Conservation (phyloP, 257 asterid genomes). For the Verbascum thapsus region DNA sequence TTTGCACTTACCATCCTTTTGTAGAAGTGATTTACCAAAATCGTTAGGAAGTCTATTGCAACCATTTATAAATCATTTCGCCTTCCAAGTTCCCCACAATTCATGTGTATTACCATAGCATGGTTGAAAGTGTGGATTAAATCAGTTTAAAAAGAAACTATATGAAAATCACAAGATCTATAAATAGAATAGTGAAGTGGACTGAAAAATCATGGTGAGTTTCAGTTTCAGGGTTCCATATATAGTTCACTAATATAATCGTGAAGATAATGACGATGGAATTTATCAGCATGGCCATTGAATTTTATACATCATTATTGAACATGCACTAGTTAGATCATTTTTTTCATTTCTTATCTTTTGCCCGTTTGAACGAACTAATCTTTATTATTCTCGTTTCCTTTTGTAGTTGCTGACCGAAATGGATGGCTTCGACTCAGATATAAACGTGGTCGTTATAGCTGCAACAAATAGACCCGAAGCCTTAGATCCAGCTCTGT, state of each 20-base stretch:
- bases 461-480: slow-evolving; percentile 99
- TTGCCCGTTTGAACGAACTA: background rate
- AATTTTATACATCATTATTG: background rate
- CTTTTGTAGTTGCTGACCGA: slow-evolving; percentile 93
- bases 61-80: no score
- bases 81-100: no score
- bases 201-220: background rate
- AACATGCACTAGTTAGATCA: slow-evolving; percentile 9
- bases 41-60: no score
- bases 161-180: no score
- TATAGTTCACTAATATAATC: background rate
- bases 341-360: slow-evolving; percentile 2
- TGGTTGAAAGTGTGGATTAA: slow-evolving; percentile 8
- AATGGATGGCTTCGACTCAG: slow-evolving; percentile 96
- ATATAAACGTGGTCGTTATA: slow-evolving; percentile 67
- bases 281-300: no score
- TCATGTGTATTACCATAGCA: no score
- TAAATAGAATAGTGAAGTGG: no score
- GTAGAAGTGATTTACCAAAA: no score
- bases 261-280: slow-evolving; percentile 1
- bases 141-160: no score
- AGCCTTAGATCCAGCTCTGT: slow-evolving; percentile 91
- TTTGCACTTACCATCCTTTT: no score
- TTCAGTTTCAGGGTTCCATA: background rate
- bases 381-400: slow-evolving; percentile 19